Evolutionary conservation across 2,329 filamentous ascomycete genomes (phyloP), one percentile per base, ranked within the genome.

Genomic region (Neurospora sp.): DNA sequence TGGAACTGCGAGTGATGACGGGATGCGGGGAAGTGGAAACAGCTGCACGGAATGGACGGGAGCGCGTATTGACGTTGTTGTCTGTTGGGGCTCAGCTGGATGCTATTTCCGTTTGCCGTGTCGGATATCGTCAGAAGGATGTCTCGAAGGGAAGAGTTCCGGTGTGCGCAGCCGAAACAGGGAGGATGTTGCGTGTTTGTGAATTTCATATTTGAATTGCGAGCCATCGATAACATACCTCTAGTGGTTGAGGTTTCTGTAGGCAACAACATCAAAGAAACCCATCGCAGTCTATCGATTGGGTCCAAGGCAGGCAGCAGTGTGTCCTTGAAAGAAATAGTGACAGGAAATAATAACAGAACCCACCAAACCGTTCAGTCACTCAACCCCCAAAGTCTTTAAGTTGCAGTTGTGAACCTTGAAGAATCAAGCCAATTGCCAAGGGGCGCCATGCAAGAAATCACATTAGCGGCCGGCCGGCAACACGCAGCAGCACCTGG

Each of bases 61-160:
- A 62, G 52, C 23, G 52, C 12, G 46, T 57, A 6, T 57, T 17
- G 33, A 38, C 33, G 33, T 19, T 66, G 65, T 6, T n/a, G 65
- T 36, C 8, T 40, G 38, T 62, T 62, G 52, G 52, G 52, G 23
- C 12, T 62, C 52, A 62, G 52, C 52, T 62, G 3, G 52, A 67
- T 71, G 67, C 68, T 74, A 74, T 74, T 74, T 72, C 72, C 38
- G 71, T 69, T 72, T 68, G 68, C 69, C 52, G 52, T 62, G 23
- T 33, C 23, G 23, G 12, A 62, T 62, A 8, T 62, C 23, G 52
- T 62, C 23, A 62, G 12, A 12, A 62, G 12, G 23, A 62, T 62
- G 52, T 73, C 57, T 71, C 67, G 68, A 72, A 67, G 69, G 67
- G 66, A 66, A 36, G 41, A 70, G 68, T 52, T 41, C 40, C 28